Evolutionary conservation across 768 basidiomycete species (phyloP).

Genomic region (Naematelia encephala): DNA sequence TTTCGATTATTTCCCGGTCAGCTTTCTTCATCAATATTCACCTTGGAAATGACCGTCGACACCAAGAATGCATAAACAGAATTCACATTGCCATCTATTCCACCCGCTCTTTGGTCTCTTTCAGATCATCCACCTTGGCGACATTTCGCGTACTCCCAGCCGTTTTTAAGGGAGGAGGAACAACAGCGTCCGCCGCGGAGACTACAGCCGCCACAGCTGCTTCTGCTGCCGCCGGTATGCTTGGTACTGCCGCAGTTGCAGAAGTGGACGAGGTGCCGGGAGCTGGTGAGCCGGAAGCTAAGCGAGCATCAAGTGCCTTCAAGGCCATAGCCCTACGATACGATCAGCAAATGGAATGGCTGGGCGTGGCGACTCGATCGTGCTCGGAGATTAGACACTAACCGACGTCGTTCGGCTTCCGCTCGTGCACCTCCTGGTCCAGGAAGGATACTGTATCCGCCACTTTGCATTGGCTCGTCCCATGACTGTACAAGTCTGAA

Average conservation of each 20-base stretch:
- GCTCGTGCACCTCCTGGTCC: conserved; percentile 82
- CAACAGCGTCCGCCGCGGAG: background rate
- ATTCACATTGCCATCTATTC: background rate
- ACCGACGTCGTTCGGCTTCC: conserved; percentile 94
- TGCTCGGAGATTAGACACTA: conserved; percentile 24
- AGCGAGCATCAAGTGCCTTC: conserved; percentile 89
- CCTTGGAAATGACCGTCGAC: no score
- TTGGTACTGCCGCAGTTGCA: conserved; percentile 4
- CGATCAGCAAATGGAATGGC: background rate
- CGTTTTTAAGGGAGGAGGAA: background rate
- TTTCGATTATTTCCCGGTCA: no score
- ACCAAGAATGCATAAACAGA: background rate
- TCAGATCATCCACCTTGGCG: background rate
- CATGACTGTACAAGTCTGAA: conserved; percentile 71
- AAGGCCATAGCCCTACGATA: conserved; percentile 81
- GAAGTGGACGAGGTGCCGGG: conserved; percentile 16
- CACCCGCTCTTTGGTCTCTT: background rate
- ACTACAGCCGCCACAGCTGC: background rate
- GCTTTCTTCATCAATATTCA: no score
- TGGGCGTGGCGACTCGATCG: background rate
- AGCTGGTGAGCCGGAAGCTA: conserved; percentile 58
- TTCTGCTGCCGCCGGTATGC: background rate
- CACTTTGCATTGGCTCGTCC: conserved; percentile 38
- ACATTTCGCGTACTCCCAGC: background rate
- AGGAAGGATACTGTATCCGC: conserved; percentile 62